Base-by-base conservation (phyloP, 2,329 filamentous ascomycete genomes). In the Stachybotrys chlorohalonatus region DNA sequence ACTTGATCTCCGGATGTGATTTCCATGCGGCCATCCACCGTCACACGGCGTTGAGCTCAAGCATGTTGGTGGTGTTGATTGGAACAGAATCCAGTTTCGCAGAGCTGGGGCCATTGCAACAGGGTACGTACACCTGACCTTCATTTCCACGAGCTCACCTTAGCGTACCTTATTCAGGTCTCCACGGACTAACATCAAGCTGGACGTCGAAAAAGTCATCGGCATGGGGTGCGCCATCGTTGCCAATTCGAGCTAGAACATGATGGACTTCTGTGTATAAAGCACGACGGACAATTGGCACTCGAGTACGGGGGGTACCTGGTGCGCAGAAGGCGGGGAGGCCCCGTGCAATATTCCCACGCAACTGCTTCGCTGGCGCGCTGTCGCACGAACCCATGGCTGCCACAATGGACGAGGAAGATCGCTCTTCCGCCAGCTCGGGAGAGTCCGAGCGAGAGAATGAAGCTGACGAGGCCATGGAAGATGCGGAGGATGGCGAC, bases 391-490 rank as follows among this genome's bases (percentile, higher is more conserved):
- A 49, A 17, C 13, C 31, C 47, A 53, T 31, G 31, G 52, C 30
- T 46, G 51, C 54, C 32, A 46, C 36, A 24, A 69, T 69, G 66
- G 66, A 69, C 47, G 66, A 70, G 15, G 67, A 68, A 49, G 67
- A 70, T 52, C 64, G 63, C 30, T 67, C 62, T 51, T 66, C 65
- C 3, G 66, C 58, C 24, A 69, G 66, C 60, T 68, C 66, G 36
- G 61, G 55, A 16, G 64, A 68, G 45, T 67, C 68, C 8, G 70
- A 73, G 49, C 66, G 66, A 55, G 66, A 65, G 31, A 66, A 66
- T 47, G 62, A 65, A 24, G 60, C 74, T 55, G 81, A 84, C 60
- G 80, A 84, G 63, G 71, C 79, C 42, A 83, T 83, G 78, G 79
- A 83, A 49, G 75, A 75, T 51, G 72, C 63, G 30, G 72, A 76